Conservation (phyloP, 225 moss, liverwort and hornwort genomes). For the Neckera pumila region DNA sequence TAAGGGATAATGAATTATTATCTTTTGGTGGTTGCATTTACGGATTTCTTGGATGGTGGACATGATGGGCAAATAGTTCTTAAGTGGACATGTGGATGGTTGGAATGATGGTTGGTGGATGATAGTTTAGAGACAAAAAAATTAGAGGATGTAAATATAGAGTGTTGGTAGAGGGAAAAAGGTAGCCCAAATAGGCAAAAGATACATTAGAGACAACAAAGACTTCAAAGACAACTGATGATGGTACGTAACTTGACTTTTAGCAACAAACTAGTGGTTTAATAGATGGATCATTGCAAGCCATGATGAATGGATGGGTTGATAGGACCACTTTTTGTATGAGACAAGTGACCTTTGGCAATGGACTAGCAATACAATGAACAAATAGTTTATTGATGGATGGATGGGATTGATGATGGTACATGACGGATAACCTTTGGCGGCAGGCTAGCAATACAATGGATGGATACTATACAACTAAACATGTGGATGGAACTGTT, state of each 20-base stretch:
- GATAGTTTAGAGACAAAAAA: rapidly evolving
- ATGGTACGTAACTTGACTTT: neutral
- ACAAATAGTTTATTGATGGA: too few species aligned
- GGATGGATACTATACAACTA: rapidly evolving
- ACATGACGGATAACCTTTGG: too few species aligned
- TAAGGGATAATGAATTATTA: neutral
- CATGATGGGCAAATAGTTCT: neutral
- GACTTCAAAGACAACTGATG: neutral
- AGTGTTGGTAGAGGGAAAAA: neutral
- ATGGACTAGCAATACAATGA: rapidly evolving
- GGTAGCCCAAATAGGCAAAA: neutral
- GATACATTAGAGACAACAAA: neutral
- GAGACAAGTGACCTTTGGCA: rapidly evolving
- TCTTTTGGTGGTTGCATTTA: neutral
- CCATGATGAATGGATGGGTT: too few species aligned
- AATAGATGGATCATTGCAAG: too few species aligned
- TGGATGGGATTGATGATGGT: too few species aligned
- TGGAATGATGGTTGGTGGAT: rapidly evolving
- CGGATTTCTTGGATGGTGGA: neutral
- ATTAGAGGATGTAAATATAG: neutral
- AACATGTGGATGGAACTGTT: neutral
- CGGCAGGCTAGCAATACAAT: neutral
- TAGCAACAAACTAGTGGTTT: rapidly evolving
- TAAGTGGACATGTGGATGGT: neutral
- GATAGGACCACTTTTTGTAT: neutral